Evolutionary conservation across 441 rosid genomes (phyloP), one percentile per base, ranked within the genome.

Genomic region (Populus trichocarpa): DNA sequence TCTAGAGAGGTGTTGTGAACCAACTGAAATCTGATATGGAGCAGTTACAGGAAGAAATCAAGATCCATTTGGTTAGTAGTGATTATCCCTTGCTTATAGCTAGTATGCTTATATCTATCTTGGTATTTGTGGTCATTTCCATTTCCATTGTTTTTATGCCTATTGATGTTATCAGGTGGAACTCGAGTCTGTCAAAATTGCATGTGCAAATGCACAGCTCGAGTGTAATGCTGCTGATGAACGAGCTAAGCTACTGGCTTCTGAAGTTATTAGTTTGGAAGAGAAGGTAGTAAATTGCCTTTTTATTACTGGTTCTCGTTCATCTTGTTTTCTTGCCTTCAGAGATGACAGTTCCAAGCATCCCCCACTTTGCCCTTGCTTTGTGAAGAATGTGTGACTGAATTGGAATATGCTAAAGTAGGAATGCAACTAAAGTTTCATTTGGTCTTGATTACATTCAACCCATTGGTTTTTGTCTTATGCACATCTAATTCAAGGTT

Each of bases 191-290:
- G 72, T 89, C 69, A 89, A 80, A 88, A 86, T 80, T 82, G 98
- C 90, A 86, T 94, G 86, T 75, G 79, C 87, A 71, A 92, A 90
- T 85, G 98, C 90, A 70, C 93, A 81, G 77, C 89, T 94, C 36
- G 98, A 96, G 83, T 92, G 98, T 79, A 86, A 76, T 81, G 99
- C 98, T 72, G 94, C 98, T 77, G 98, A 97, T 85, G 98, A 93
- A 81, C 92, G 97, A 38, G 92, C 98, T 35, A 94, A 89, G 70
- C 87, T 97, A 83, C 85, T 97, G 87, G 98, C 99, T 79, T 89
- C 98, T 69, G 99, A 97, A 88, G 99, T 94, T 79, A 94, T 97
- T 67, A 90, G 94, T 73, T 90, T 97, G 88, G 99, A 97, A 89
- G 99, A 97, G 87, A 97, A 97, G 98, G 99, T 96, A 88, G 57